A percentile compares a stretch with the other conserved stretches of the same genome.
These are phyloP conservation scores for Ogataea haglerorum DNA, from an alignment of 805 yeast species.

Conservation along the genomic window DNA sequence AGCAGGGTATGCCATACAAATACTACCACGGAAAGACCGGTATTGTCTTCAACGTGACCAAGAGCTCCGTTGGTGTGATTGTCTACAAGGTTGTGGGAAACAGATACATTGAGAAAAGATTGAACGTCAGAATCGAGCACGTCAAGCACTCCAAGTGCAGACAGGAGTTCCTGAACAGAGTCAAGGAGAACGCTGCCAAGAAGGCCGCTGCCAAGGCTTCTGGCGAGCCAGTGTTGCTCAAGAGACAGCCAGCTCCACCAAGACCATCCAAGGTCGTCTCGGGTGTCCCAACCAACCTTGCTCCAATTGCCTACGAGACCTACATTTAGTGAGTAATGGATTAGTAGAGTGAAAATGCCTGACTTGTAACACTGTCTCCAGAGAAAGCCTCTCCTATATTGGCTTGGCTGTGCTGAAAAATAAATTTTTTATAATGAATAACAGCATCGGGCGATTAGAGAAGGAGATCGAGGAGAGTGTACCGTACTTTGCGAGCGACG, in stretches of 20 bases:
- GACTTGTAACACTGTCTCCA: background rate
- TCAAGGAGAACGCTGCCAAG: slow-evolving; percentile 92
- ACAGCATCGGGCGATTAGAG: slow-evolving; percentile 18
- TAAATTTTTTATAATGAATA: slow-evolving; percentile 7
- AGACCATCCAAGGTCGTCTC: slow-evolving; percentile 86
- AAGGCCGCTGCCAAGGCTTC: slow-evolving; percentile 91
- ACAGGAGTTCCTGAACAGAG: slow-evolving; percentile 98
- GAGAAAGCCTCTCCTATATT: background rate
- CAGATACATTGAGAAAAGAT: slow-evolving; percentile 99
- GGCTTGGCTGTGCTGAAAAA: slow-evolving; percentile 6
- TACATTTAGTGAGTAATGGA: slow-evolving; percentile 61
- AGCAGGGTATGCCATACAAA: slow-evolving; percentile 99
- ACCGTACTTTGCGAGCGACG: slow-evolving; percentile 69
- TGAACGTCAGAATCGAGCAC: slow-evolving; percentile 98
- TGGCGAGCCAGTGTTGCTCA: slow-evolving; percentile 87
- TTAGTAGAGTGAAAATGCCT: slow-evolving; percentile 3
- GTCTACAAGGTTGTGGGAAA: slow-evolving; percentile 97
- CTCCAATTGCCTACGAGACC: slow-evolving; percentile 99
- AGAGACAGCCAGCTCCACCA: slow-evolving; percentile 99
- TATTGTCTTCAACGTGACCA: slow-evolving; percentile 98
- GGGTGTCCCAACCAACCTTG: slow-evolving; percentile 92
- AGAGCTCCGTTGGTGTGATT: slow-evolving; percentile 96
- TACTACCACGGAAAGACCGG: slow-evolving; percentile 99
- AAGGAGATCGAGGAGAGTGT: slow-evolving; percentile 55
- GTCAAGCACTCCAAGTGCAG: slow-evolving; percentile 99